These are phyloP conservation scores for Mucuna pruriens DNA, from an alignment of 306 rosid genomes.

Conservation along the genomic window DNA sequence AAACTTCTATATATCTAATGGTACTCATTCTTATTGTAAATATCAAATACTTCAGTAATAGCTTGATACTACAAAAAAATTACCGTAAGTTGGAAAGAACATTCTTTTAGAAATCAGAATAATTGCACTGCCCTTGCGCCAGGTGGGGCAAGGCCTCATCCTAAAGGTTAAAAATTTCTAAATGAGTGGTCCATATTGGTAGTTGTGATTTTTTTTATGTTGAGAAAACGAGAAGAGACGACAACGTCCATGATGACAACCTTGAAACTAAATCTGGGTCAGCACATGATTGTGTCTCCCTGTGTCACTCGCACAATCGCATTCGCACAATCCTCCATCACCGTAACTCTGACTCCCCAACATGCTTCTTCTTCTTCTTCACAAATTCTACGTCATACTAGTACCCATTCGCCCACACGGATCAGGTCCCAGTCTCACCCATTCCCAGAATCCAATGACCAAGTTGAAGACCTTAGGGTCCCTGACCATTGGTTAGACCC, in stretches of 20 bases:
- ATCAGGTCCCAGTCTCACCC: slow-evolving; percentile 44
- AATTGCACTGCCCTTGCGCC: background rate
- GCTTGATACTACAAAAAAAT: background rate
- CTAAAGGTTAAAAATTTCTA: background rate
- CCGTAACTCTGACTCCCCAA: slow-evolving; percentile 15
- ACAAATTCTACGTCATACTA: background rate
- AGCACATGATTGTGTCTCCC: slow-evolving; percentile 7
- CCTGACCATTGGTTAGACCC: slow-evolving; percentile 79
- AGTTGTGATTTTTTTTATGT: background rate
- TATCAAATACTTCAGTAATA: background rate
- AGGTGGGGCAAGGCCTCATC: slow-evolving; percentile 10
- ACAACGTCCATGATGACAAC: slow-evolving; percentile 34
- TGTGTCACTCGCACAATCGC: slow-evolving; percentile 13
- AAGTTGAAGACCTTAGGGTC: slow-evolving; percentile 69
- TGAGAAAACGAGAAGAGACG: background rate
- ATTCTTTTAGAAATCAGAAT: background rate
- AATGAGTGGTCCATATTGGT: slow-evolving; percentile 40
- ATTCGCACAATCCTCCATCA: slow-evolving; percentile 10
- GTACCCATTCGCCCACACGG: slow-evolving; percentile 10
- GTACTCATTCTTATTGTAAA: background rate
- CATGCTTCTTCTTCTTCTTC: slow-evolving; percentile 25
- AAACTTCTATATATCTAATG: background rate
- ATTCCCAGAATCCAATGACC: slow-evolving; percentile 41
- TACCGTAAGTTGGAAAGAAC: background rate
- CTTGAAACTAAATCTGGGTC: slow-evolving; percentile 24